phyloP scores from a whole-genome alignment of 106 monocot genomes.

The Acorus calamus region DNA sequence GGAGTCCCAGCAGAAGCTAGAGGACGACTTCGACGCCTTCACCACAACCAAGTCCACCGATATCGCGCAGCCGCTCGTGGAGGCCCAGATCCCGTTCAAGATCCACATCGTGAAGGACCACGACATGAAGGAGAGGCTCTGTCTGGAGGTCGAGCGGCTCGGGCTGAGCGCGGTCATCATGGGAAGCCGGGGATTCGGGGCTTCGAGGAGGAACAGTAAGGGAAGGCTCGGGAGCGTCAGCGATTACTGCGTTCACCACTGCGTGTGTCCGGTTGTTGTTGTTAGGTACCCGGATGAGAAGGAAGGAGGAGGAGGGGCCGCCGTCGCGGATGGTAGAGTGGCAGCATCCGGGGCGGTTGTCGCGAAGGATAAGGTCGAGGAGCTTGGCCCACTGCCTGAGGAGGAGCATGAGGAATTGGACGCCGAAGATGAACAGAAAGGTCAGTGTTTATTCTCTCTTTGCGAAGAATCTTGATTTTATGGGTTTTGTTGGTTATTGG shows the following conservation, averaged over 20 bases:
- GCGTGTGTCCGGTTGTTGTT: slow-evolving; percentile 70
- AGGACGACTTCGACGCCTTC: slow-evolving; percentile 65
- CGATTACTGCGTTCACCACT: slow-evolving; percentile 73
- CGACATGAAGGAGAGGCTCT: slow-evolving; percentile 78
- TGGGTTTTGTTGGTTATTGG: too few species aligned
- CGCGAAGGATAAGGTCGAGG: slow-evolving; percentile 3
- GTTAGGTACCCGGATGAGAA: slow-evolving; percentile 49
- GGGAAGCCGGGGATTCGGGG: slow-evolving; percentile 68
- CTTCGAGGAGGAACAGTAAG: slow-evolving; percentile 36
- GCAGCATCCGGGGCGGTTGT: background rate
- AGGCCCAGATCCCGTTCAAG: slow-evolving; percentile 57
- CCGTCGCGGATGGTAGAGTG: background rate
- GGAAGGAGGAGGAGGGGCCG: slow-evolving; percentile 14
- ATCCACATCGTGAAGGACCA: slow-evolving; percentile 78
- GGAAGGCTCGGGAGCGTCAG: slow-evolving; percentile 65
- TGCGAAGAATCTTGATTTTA: background rate
- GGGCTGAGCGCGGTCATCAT: slow-evolving; percentile 63
- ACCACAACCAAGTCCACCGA: slow-evolving; percentile 54
- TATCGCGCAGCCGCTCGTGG: slow-evolving; percentile 56
- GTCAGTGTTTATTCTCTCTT: slow-evolving; percentile 13
- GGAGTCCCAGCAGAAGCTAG: slow-evolving; percentile 56
- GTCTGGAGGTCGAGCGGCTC: slow-evolving; percentile 63
- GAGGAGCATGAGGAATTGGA: slow-evolving; percentile 44
- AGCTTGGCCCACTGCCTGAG: slow-evolving; percentile 37
- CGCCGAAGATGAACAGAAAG: slow-evolving; percentile 43